Evolutionary conservation across 495 filamentous ascomycete species (phyloP).

Genomic region (Daldinia vernicosa): DNA sequence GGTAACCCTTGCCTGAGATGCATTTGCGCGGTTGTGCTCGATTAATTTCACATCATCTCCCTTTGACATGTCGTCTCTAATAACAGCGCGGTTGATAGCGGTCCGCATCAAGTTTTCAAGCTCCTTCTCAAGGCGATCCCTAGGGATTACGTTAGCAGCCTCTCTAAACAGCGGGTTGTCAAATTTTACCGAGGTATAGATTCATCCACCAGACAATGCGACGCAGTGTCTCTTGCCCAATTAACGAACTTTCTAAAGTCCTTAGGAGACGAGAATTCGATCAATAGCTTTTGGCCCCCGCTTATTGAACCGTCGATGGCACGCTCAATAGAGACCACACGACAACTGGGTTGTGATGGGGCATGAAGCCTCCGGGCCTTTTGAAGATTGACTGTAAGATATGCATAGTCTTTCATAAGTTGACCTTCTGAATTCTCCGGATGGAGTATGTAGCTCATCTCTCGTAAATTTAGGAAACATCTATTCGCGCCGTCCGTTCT

Average conservation of each 20-base stretch:
- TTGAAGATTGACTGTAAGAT: conserved; percentile 33
- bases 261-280: conserved; percentile 32
- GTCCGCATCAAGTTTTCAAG: conserved; percentile 16
- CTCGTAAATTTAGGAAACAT: conserved; percentile 32
- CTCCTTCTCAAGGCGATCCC: conserved; percentile 28
- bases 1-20: not conserved
- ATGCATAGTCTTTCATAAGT: conserved; percentile 22
- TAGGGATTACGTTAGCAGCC: conserved; percentile 25
- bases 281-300: conserved; percentile 20
- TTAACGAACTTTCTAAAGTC: conserved; percentile 25
- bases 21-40: conserved; percentile 25
- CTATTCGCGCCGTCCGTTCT: conserved; percentile 3
- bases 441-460: conserved; percentile 28
- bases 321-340: conserved; percentile 15
- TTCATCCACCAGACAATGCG: not conserved
- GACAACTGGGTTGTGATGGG: conserved; percentile 8
- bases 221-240: conserved; percentile 23
- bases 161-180: not conserved
- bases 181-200: conserved; percentile 21
- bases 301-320: conserved; percentile 4
- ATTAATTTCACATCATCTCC: conserved; percentile 42
- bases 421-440: conserved; percentile 21
- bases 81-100: conserved; percentile 6
- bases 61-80: conserved; percentile 1
- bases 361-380: not conserved